Evolutionary conservation across 2,329 filamentous ascomycete genomes (phyloP), one percentile per base, ranked within the genome.

Genomic region (Aspergillus terreus): DNA sequence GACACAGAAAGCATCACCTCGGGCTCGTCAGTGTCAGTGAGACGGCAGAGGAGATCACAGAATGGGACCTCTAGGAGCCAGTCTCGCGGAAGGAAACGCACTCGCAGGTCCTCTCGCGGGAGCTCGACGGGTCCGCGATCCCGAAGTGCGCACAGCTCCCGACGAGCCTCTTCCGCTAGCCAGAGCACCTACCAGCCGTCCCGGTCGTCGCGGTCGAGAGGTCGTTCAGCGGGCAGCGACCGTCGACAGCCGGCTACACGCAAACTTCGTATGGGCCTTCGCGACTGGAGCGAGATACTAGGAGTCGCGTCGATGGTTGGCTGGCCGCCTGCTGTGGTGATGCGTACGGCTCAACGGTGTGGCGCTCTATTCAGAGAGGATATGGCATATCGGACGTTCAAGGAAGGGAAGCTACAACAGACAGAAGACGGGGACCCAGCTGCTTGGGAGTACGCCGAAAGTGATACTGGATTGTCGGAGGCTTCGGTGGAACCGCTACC

Each of bases 231-330:
- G 14, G 56, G 48, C 19, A 52, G 56, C 33, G 49, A 58, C n/a
- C 14, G 42, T 36, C 40, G 53, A 44, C 46, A 46, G 25, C 46
- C 55, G 27, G 23, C 23, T 23, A 6, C 23, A 23, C 23, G 23
- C 23, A 23, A 6, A 6, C 23, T 23, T 23, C 23, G 23, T 23
- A 23, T 63, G 33, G 64, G 65, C 25, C 73, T 83, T 11, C 81
- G 88, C 19, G 88, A 95, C 71, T 97, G 92, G 92, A 87, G 84
- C 58, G 89, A 95, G 58, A 81, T 96, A 1, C 72, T 96, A 25
- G 88, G 88, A 0, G 78, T 90, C 1, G 92, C 92, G 2, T 81
- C 88, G 0, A 72, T 95, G 46, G 82, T 82, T 2, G 90, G 88
- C 0, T 92, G 91, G 70, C 75, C 87, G 1, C 69, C 77, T 0